Conservation (phyloP, 768 basidiomycete species). For the Kwoniella shandongensis region DNA sequence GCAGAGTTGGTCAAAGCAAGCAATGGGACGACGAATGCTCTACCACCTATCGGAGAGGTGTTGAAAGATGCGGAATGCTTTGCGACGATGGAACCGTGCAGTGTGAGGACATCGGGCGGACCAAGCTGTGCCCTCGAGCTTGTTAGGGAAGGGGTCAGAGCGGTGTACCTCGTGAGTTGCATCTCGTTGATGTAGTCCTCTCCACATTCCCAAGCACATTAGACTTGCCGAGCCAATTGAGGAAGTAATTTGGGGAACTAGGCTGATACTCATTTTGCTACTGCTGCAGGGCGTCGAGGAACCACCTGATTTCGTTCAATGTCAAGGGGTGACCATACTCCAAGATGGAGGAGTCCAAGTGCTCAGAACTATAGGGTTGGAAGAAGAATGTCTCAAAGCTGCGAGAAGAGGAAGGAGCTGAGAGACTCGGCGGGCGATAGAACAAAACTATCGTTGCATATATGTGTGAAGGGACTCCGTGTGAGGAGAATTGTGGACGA, state of each 20-base stretch:
- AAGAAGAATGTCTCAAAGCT: constrained; percentile 73
- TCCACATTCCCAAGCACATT: no score
- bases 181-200: not conserved
- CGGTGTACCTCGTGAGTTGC: constrained; percentile 67
- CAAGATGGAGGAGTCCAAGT: constrained; percentile 51
- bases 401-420: constrained; percentile 63
- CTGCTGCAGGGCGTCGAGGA: constrained; percentile 68
- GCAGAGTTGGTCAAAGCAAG: constrained; percentile 15
- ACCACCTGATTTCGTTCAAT: constrained; percentile 89
- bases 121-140: constrained; percentile 82
- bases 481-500: no score
- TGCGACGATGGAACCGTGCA: constrained; percentile 96
- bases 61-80: constrained; percentile 71
- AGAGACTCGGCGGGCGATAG: no score
- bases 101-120: constrained; percentile 80
- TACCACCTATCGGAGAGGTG: constrained; percentile 58
- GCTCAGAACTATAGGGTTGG: constrained; percentile 59
- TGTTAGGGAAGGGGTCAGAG: constrained; percentile 65
- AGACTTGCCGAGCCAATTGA: no score
- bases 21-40: constrained; percentile 6
- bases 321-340: constrained; percentile 73
- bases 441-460: no score
- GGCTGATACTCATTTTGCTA: no score
- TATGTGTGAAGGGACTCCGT: no score
- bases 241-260: no score